A percentile compares a stretch with the other conserved stretches of the same genome.
Evolutionary conservation across 2,329 filamentous ascomycete genomes (phyloP).

Genomic region (Dendryphion nanum): DNA sequence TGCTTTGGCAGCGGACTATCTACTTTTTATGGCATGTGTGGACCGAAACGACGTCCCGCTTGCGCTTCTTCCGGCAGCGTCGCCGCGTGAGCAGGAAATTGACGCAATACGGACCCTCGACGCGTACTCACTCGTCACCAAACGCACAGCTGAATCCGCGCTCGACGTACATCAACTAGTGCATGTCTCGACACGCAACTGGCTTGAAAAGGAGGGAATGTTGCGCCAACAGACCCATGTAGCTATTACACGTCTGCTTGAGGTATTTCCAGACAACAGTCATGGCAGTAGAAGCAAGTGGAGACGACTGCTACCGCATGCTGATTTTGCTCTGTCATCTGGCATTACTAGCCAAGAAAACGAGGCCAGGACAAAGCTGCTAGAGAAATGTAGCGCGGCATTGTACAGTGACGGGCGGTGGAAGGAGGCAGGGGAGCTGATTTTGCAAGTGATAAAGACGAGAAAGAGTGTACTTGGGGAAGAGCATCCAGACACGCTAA

Average conservation of each 20-base stretch:
- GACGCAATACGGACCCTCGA: conserved; percentile 12
- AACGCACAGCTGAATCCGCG: not conserved
- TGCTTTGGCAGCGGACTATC: conserved; percentile 29
- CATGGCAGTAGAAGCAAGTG: conserved; percentile 4
- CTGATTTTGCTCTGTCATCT: not conserved
- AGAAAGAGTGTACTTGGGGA: not conserved
- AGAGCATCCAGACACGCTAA: conserved; percentile 5
- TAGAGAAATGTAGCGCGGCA: not conserved
- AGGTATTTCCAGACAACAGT: conserved; percentile 4
- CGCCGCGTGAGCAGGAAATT: conserved; percentile 7
- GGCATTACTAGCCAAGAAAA: not conserved
- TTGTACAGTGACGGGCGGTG: conserved; percentile 3
- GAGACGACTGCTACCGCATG: conserved; percentile 4
- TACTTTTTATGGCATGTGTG: conserved; percentile 43
- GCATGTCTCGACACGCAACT: conserved; percentile 32
- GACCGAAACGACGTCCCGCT: conserved; percentile 4
- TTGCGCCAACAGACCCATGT: not conserved
- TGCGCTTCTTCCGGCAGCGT: conserved; percentile 4
- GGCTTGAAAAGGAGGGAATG: conserved; percentile 10
- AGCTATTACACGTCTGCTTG: conserved; percentile 4
- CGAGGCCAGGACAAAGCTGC: not conserved
- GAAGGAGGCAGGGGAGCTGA: not conserved
- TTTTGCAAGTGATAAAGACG: not conserved
- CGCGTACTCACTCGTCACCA: conserved; percentile 11
- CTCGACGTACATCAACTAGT: conserved; percentile 13